Evolutionary conservation across 73 alveolate genomes (phyloP), one percentile per base, ranked within the genome.

Genomic region (Blepharisma stoltei): DNA sequence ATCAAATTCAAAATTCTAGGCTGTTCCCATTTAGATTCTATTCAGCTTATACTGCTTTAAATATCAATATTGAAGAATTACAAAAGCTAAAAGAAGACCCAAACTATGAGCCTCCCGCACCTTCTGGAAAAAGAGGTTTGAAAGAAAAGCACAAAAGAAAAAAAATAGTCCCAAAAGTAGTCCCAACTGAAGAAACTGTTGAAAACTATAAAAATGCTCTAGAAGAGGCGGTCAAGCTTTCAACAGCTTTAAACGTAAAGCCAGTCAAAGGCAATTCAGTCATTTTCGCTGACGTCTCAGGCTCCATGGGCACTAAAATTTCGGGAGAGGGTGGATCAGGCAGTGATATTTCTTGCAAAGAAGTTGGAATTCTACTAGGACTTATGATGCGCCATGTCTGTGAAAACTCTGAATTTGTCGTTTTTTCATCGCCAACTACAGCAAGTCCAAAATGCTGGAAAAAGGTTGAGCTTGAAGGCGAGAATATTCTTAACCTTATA

Each of bases 1-100:
- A 78, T 32, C 65, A 52, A 69, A 46, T 75, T 25, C 32, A 18
- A 45, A 27, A 54, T 21, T 73, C 66, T 32, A 55, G 84, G 38
- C 20, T 78, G n/a, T 18, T 71, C 55, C 87, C 88, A n/a, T 54
- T 75, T 7, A 43, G 84, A 55, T 79, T 44, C 67, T 78, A 53
- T 45, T 75, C 83, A 25, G 81, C 88, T 6, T 53, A 21, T 21
- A 55, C 76, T 27, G 69, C 21, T 8, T 21, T 75, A 5, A 55
- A 80, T 21, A 21, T 55, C 14, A 45, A 60, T 44, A 41, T 48
- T 27, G 54, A 66, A 54, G 71, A 53, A 8, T 37, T 38, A 11
- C 1, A 47, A 69, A 44, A 21, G 41, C 80, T 69, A 11, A 69
- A 38, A 38, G 80, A n/a, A 14, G 27, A 38, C 76, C 70, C 80